Conservation (phyloP, 768 basidiomycete genomes). For the Postia placenta region DNA sequence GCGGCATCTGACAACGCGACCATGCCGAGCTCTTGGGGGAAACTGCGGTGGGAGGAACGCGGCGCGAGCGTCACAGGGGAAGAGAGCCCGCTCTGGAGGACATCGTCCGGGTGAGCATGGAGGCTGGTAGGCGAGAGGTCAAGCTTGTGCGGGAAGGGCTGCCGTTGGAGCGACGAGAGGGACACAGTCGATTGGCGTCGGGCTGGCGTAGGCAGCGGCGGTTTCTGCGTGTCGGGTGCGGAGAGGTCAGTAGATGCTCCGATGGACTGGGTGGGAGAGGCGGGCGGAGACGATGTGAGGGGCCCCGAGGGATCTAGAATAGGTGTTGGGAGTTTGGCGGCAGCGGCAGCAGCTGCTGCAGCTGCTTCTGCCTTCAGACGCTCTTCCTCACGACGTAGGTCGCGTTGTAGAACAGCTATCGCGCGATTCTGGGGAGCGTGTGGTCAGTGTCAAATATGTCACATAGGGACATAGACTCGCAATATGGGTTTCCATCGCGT, state of each 20-base stretch:
- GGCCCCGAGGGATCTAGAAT: constrained; percentile 20
- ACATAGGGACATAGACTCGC: constrained; percentile 33
- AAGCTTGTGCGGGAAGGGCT: constrained; percentile 66
- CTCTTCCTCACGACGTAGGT: constrained; percentile 56
- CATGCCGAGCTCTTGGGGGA: constrained; percentile 57
- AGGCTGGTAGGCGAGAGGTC: constrained; percentile 70
- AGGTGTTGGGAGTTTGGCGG: constrained; percentile 26
- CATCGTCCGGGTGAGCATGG: constrained; percentile 61
- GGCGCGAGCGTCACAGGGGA: constrained; percentile 83
- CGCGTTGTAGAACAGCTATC: constrained; percentile 66
- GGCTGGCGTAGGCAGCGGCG: constrained; percentile 24
- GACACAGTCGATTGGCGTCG: constrained; percentile 74
- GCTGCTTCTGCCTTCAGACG: constrained; percentile 40
- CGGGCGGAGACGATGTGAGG: constrained; percentile 14
- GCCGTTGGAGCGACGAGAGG: constrained; percentile 72
- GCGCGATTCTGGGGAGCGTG: constrained; percentile 49
- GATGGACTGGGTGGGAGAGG: constrained; percentile 10
- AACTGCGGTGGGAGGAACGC: constrained; percentile 57
- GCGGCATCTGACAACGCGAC: constrained; percentile 32
- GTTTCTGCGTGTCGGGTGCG: constrained; percentile 4
- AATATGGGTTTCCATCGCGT: constrained; percentile 67
- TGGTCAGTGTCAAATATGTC: neutral
- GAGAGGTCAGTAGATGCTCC: constrained; percentile 1
- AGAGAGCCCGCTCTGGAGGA: constrained; percentile 50
- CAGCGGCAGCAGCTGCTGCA: constrained; percentile 35